phyloP scores from a whole-genome alignment of 139 green algal genomes.

The Micromonas commoda region DNA sequence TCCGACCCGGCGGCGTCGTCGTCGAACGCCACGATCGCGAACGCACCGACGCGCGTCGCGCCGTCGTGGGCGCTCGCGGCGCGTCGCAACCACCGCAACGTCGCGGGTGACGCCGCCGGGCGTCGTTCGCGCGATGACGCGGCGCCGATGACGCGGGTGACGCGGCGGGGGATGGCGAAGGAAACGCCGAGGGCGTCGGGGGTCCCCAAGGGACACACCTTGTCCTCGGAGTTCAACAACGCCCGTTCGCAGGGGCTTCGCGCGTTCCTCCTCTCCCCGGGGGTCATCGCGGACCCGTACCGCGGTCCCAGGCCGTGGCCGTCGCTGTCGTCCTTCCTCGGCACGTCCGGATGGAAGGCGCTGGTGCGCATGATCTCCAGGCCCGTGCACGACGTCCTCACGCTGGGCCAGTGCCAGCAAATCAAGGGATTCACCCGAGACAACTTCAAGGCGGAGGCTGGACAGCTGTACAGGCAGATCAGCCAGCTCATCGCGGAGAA shows the following conservation, averaged over 20 bases:
- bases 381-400: background rate
- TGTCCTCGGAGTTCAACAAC: no score
- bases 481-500: background rate
- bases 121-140: no score
- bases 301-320: background rate
- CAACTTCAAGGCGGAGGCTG: background rate
- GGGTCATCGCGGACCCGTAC: background rate
- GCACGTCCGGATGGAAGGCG: background rate
- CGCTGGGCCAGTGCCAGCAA: background rate
- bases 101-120: no score
- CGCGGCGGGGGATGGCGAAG: no score
- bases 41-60: no score
- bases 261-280: background rate
- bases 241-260: background rate
- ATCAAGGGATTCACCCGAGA: constrained; percentile 5
- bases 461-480: constrained; percentile 3
- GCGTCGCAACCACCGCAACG: no score
- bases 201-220: no score
- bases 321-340: background rate
- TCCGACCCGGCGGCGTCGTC: background rate
- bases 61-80: no score
- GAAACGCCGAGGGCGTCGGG: no score
- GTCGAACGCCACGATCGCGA: background rate
- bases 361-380: background rate
- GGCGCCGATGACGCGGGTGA: no score